phyloP scores from a whole-genome alignment of 208 protist genomes.

The Trypanosoma vivax region DNA sequence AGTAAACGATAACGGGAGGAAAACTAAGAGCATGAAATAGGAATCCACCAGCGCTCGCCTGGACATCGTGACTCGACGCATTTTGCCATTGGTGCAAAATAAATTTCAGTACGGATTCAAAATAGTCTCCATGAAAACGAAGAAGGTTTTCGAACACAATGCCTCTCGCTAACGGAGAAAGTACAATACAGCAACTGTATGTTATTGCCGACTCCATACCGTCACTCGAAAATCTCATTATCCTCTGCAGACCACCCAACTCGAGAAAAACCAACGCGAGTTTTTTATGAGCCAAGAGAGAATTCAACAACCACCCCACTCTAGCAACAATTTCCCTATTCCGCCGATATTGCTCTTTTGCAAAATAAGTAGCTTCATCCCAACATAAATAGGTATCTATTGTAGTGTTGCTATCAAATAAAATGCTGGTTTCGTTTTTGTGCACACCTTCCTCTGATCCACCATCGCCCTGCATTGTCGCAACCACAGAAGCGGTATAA shows the following conservation, averaged over 20 bases:
- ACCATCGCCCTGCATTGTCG: constrained; percentile 11
- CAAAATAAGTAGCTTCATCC: constrained; percentile 18
- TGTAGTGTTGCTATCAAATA: constrained; percentile 11
- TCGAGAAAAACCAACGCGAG: constrained; percentile 70
- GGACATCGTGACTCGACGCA: constrained; percentile 46
- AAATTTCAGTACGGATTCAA: constrained; percentile 68
- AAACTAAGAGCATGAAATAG: constrained; percentile 77
- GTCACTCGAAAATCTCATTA: constrained; percentile 42
- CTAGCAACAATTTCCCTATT: constrained; percentile 52
- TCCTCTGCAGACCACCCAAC: constrained; percentile 40
- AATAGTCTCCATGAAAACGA: constrained; percentile 45
- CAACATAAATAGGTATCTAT: constrained; percentile 25
- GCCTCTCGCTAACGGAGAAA: constrained; percentile 53
- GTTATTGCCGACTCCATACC: constrained; percentile 35
- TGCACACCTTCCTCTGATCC: constrained; percentile 10
- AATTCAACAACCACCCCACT: constrained; percentile 65
- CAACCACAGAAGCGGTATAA: constrained; percentile 5
- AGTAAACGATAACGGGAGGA: constrained; percentile 63
- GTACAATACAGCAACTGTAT: constrained; percentile 65
- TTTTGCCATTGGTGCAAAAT: constrained; percentile 59
- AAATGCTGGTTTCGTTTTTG: constrained; percentile 2
- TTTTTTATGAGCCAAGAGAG: constrained; percentile 73
- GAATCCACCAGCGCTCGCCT: constrained; percentile 67
- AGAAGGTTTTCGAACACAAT: constrained; percentile 76
- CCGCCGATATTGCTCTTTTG: constrained; percentile 27